Evolutionary conservation across 2,329 filamentous ascomycete species (phyloP), one percentile per base, ranked within the genome.

Genomic region (Arthroderma sp.): DNA sequence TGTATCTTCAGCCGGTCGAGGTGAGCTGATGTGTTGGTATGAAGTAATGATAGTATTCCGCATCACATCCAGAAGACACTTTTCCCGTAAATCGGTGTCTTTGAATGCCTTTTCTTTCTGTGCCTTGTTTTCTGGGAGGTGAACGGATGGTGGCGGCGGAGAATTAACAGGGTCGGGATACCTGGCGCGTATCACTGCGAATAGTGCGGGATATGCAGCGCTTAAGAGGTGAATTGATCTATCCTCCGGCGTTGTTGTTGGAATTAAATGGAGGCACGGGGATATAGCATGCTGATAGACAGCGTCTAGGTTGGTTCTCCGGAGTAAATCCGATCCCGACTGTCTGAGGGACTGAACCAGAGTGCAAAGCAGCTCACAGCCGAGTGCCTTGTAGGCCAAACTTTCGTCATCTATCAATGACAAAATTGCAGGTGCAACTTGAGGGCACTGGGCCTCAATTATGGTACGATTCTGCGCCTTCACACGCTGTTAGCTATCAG

Each of bases 221-320:
- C 61, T 56, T 1, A 94, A 71, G 3, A 95, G 65, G 1, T 57
- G 55, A 1, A 83, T 57, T 3, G 83, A 83, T 45, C 91, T 83
- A 0, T 71, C 58, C 55, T 85, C 81, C 0, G 83, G 78, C 0
- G 85, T 94, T 36, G 94, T 67, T 8, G 73, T 77, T 0, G 89
- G 88, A 4, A 94, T 70, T 54, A 79, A 84, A 5, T 81, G 71
- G n/a, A 94, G 72, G 32, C 80, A 78, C 0, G 85, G 83, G 10
- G 55, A 58, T 31, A 70, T 50, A 27, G 66, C 66, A 36, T 69
- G 65, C 53, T 65, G 58, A 47, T 69, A 69, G 44, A 69, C 66
- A 2, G 66, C 65, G 28, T 60, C 60, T 10, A 70, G 57, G 44
- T 68, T 68, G 5, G 64, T 68, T 22, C 63, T 59, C 11, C 52